Conservation (phyloP, 2,329 filamentous ascomycete genomes). For the Juglanconis juglandina region DNA sequence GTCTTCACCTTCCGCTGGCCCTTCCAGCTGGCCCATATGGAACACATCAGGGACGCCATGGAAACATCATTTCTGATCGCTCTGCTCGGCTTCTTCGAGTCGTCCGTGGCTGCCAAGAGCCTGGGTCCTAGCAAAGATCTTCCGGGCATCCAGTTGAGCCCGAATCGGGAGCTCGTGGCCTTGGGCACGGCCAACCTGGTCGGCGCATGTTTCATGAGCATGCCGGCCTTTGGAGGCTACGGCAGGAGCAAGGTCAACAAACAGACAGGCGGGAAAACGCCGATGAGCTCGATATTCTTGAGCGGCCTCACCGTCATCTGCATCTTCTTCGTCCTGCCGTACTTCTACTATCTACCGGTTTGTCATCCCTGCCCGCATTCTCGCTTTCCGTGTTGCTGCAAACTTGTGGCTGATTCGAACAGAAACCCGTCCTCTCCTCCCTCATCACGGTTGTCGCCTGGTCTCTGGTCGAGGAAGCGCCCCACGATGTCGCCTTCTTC, state of each 20-base stretch:
- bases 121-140: constrained; percentile 69
- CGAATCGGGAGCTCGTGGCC: constrained; percentile 90
- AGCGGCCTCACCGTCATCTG: constrained; percentile 78
- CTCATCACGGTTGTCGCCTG: constrained; percentile 96
- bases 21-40: constrained; percentile 71
- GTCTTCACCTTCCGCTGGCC: constrained; percentile 82
- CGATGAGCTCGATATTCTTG: constrained; percentile 88
- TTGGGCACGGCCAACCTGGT: constrained; percentile 88
- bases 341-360: constrained; percentile 94
- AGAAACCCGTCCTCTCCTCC: constrained; percentile 90
- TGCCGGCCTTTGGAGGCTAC: constrained; percentile 94
- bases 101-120: constrained; percentile 91
- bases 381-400: background rate
- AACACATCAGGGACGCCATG: constrained; percentile 80
- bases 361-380: constrained; percentile 33
- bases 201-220: constrained; percentile 84
- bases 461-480: constrained; percentile 91
- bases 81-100: constrained; percentile 96
- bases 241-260: constrained; percentile 94
- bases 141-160: constrained; percentile 75
- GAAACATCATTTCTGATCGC: constrained; percentile 91
- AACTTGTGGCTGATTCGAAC: constrained; percentile 5
- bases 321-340: constrained; percentile 78
- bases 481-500: constrained; percentile 90
- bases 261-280: constrained; percentile 85